Percentiles rank a stretch among this genome's conserved stretches.
Evolutionary conservation across 805 yeast genomes (phyloP).

Genomic region (Candida krabiensis): DNA sequence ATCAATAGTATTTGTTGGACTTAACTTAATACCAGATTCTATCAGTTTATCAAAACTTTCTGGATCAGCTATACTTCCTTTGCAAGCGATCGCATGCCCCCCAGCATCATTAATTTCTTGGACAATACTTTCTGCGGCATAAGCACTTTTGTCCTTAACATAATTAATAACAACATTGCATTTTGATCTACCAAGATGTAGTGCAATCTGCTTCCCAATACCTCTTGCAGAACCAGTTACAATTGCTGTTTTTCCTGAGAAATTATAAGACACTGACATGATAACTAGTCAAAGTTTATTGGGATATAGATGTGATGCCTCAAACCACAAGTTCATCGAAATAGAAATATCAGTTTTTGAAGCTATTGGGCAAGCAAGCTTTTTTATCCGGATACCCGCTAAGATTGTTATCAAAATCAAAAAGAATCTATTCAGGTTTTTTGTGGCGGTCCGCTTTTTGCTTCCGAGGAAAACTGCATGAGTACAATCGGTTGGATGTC

Average conservation of each 20-base stretch:
- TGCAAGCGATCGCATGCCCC: conserved; percentile 10
- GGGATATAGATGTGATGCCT: too few relatives aligned
- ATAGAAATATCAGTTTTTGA: too few relatives aligned
- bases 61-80: conserved; percentile 8
- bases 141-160: conserved; percentile 1
- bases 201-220: conserved; percentile 19
- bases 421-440: too few relatives aligned
- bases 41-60: conserved; percentile 4
- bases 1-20: conserved; percentile 32
- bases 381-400: too few relatives aligned
- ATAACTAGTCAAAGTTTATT: too few relatives aligned
- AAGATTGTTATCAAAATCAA: too few relatives aligned
- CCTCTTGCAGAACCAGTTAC: conserved; percentile 24
- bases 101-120: conserved; percentile 7
- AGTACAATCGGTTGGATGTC: too few relatives aligned
- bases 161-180: conserved; percentile 21
- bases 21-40: conserved; percentile 8
- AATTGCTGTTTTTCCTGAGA: conserved; percentile 13
- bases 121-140: conserved; percentile 7
- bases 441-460: too few relatives aligned
- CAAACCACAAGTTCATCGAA: too few relatives aligned
- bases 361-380: too few relatives aligned
- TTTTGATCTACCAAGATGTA: conserved; percentile 15
- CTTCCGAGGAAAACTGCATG: too few relatives aligned
- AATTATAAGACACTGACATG: conserved; percentile 7